A percentile compares a stretch with the other conserved stretches of the same genome.
Evolutionary conservation across 2,329 filamentous ascomycete species (phyloP).

Genomic region (Penicillium sp.): DNA sequence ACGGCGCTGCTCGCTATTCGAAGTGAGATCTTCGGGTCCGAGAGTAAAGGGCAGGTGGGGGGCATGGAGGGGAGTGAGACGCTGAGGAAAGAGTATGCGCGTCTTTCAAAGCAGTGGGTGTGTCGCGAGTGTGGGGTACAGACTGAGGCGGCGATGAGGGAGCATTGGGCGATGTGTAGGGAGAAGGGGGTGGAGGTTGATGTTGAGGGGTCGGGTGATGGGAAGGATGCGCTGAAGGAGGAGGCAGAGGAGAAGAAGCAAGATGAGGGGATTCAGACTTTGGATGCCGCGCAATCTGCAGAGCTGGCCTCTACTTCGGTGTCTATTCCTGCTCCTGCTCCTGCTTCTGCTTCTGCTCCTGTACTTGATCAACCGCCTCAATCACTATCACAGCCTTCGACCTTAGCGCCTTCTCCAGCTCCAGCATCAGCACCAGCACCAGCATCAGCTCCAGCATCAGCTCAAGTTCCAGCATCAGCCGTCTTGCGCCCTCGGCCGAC

Average conservation of each 20-base stretch:
- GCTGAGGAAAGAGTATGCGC: slow-evolving; percentile 67
- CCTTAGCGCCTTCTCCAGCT: background rate
- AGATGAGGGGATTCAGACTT: slow-evolving; percentile 2
- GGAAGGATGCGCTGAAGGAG: slow-evolving; percentile 35
- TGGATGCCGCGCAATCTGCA: background rate
- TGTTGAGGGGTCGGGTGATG: slow-evolving; percentile 33
- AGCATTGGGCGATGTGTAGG: slow-evolving; percentile 27
- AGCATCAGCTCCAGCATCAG: background rate
- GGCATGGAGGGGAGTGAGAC: slow-evolving; percentile 74
- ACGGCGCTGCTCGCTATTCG: slow-evolving; percentile 78
- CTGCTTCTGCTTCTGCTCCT: background rate
- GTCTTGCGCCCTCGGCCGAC: background rate
- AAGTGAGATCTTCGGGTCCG: slow-evolving; percentile 83
- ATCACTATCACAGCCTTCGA: background rate
- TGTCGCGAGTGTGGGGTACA: slow-evolving; percentile 67
- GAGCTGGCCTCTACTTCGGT: background rate
- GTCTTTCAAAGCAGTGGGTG: slow-evolving; percentile 62
- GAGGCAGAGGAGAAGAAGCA: background rate
- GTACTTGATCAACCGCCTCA: background rate
- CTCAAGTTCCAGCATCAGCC: background rate
- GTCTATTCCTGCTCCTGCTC: background rate
- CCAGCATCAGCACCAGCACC: background rate
- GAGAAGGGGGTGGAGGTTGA: slow-evolving; percentile 33
- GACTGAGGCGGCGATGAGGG: slow-evolving; percentile 46
- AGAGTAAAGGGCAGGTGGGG: slow-evolving; percentile 82